These are phyloP conservation scores for Dendrocalamus latiflorus DNA, from an alignment of 202 grass and related monocot genomes.

Conservation along the genomic window DNA sequence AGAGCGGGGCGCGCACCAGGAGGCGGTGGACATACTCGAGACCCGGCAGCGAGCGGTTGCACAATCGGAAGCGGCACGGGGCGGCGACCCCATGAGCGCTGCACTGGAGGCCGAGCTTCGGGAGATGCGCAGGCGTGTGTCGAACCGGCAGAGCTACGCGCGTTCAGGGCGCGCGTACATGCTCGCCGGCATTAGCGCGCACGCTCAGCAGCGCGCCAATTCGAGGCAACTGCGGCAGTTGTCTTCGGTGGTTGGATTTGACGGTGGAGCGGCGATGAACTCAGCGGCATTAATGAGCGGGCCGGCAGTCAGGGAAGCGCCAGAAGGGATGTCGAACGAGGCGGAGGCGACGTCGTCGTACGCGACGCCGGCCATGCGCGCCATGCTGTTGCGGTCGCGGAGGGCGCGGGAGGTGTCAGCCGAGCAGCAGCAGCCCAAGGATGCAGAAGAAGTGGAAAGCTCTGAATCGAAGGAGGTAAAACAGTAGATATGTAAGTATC, in stretches of 20 bases:
- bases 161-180: conserved; percentile 32
- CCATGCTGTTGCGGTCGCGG: conserved; percentile 47
- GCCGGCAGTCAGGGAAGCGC: too few relatives aligned
- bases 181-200: conserved; percentile 40
- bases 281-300: too few relatives aligned
- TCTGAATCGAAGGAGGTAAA: background rate
- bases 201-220: conserved; percentile 37
- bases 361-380: conserved; percentile 51
- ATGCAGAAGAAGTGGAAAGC: background rate
- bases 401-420: background rate
- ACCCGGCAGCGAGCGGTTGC: conserved; percentile 10
- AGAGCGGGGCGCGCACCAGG: conserved; percentile 21
- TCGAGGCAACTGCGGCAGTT: background rate
- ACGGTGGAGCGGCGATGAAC: background rate
- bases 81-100: conserved; percentile 18
- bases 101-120: conserved; percentile 25
- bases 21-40: conserved; percentile 41
- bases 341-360: background rate
- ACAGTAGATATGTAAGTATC: background rate
- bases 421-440: background rate
- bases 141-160: conserved; percentile 5
- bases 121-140: conserved; percentile 36
- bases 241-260: background rate
- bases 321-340: background rate
- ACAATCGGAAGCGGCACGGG: background rate